Percentiles rank a stretch among this genome's conserved stretches.
phyloP scores from a whole-genome alignment of 208 protist species.

The Acanthamoeba castellanii region DNA sequence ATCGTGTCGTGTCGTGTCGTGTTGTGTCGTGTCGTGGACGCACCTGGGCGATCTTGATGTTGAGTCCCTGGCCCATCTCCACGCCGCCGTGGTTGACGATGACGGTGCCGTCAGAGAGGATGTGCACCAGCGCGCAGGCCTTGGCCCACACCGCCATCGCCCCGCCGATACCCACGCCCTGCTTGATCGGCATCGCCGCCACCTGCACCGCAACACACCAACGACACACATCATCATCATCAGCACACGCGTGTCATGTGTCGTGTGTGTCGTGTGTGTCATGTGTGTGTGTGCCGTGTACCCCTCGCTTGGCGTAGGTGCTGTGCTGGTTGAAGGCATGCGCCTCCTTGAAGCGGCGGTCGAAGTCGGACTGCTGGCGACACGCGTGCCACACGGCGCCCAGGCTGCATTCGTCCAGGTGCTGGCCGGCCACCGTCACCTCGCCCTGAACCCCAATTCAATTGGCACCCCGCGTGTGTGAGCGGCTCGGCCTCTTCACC shows the following conservation, averaged over 20 bases:
- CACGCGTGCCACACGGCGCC: neutral
- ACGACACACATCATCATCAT: neutral
- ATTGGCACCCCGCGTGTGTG: no score
- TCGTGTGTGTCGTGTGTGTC: neutral
- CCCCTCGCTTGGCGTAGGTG: neutral
- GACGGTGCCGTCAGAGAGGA: constrained; percentile 78
- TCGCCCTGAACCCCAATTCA: no score
- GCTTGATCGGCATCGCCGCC: neutral
- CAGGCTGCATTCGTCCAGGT: neutral
- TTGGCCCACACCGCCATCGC: neutral
- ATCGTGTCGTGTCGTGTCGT: no score
- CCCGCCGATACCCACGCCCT: neutral
- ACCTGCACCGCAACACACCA: neutral
- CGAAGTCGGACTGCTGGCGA: constrained; percentile 4
- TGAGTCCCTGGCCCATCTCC: constrained; percentile 86
- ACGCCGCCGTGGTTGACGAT: constrained; percentile 79
- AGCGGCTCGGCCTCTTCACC: no score
- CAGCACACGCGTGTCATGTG: neutral
- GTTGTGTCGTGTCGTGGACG: no score
- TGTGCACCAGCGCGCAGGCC: constrained; percentile 25
- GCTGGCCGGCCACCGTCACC: neutral
- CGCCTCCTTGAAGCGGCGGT: neutral
- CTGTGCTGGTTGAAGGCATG: neutral
- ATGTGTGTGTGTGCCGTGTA: neutral
- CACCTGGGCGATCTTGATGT: constrained; percentile 79